phyloP scores from a whole-genome alignment of 805 yeast genomes.

The Clavispora carvajalis region DNA sequence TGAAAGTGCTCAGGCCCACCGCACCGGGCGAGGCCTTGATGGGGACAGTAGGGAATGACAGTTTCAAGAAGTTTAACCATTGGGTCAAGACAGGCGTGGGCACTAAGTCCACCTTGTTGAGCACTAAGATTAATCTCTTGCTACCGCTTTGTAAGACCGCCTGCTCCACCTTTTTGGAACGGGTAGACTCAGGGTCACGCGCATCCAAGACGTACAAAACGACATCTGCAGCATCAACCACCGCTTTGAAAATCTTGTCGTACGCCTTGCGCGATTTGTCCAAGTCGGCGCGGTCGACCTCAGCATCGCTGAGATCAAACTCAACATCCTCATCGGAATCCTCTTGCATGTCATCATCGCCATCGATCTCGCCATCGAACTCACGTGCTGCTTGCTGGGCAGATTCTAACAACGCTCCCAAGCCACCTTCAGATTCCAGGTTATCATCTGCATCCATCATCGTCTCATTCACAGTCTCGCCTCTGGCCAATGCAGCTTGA shows the following conservation, averaged over 20 bases:
- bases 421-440: constrained; percentile 42
- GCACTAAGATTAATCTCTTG: constrained; percentile 77
- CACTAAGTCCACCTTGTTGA: constrained; percentile 89
- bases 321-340: constrained; percentile 37
- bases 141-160: constrained; percentile 75
- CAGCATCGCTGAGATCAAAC: constrained; percentile 38
- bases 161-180: constrained; percentile 88
- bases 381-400: constrained; percentile 85
- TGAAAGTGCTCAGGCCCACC: constrained; percentile 60
- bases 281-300: constrained; percentile 42
- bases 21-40: constrained; percentile 76
- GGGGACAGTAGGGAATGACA: constrained; percentile 89
- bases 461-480: constrained; percentile 30
- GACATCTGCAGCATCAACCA: constrained; percentile 89
- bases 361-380: constrained; percentile 52
- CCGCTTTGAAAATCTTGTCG: constrained; percentile 89
- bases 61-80: constrained; percentile 77
- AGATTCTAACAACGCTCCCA: constrained; percentile 82
- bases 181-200: constrained; percentile 92
- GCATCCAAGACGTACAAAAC: constrained; percentile 93
- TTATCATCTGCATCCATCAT: constrained; percentile 36
- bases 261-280: constrained; percentile 85
- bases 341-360: constrained; percentile 23
- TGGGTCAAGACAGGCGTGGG: constrained; percentile 78
- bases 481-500: constrained; percentile 34